Evolutionary conservation across 768 basidiomycete species (phyloP).

Genomic region (Phaeotremella skinneri): DNA sequence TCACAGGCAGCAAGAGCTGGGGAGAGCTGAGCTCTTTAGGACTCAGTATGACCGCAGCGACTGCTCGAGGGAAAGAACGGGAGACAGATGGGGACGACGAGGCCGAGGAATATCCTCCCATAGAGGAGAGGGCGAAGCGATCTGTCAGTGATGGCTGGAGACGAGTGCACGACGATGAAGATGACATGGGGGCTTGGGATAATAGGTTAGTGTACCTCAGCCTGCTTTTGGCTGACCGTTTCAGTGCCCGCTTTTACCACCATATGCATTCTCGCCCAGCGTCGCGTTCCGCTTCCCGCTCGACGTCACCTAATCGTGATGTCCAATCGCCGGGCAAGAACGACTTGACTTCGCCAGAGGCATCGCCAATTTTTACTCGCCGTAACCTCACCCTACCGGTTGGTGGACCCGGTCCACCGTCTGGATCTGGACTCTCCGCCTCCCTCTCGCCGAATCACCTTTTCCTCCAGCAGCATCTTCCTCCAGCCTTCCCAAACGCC

Average conservation of each 20-base stretch:
- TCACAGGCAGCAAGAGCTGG: conserved; percentile 30
- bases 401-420: conserved; percentile 25
- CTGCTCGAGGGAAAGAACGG: neutral
- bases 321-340: conserved; percentile 19
- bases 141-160: conserved; percentile 31
- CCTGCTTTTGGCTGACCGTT: neutral
- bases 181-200: conserved; percentile 35
- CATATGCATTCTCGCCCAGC: conserved; percentile 40
- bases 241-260: conserved; percentile 49
- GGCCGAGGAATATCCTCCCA: conserved; percentile 10
- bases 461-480: conserved; percentile 40
- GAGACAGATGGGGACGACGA: conserved; percentile 14
- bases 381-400: conserved; percentile 26
- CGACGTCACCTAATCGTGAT: conserved; percentile 23
- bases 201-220: conserved; percentile 35
- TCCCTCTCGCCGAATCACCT: conserved; percentile 43
- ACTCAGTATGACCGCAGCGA: conserved; percentile 5
- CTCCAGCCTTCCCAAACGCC: conserved; percentile 30
- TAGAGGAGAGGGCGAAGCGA: conserved; percentile 22
- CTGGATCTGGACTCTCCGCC: conserved; percentile 16
- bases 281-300: conserved; percentile 34
- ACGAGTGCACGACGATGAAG: conserved; percentile 18
- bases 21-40: conserved; percentile 30
- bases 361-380: conserved; percentile 33
- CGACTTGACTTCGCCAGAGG: conserved; percentile 13